Base-by-base conservation (phyloP, 1,284 basidiomycete species). In the Ustilago bromivora region DNA sequence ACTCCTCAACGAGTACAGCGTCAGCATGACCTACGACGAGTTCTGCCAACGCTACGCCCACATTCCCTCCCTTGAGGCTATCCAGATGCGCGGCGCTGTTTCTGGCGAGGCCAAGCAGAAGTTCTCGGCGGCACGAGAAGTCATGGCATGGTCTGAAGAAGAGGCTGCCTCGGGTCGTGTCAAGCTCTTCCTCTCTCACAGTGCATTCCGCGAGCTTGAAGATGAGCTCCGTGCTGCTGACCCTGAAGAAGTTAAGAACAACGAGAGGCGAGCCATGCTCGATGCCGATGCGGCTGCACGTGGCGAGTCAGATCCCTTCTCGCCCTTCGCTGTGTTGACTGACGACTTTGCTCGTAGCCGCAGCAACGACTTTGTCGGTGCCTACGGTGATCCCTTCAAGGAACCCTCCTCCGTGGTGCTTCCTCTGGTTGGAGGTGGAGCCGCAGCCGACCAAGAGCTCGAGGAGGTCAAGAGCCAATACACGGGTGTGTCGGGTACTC, bases 141-240 rank as follows among this genome's bases (percentile, higher is more conserved):
- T 91, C 2, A 88, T 94, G 89, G 89, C 61, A 79, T 95, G 86
- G 88, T 88, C 64, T 19, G 93, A 95, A 60, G 87, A 87, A 7
- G 94, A 97, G 83, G 88, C 96, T 67, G 93, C 92, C 3, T 85
- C 94, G 9, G 95, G 96, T 0, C 89, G 91, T 13, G 66, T 82
- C 62, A 86, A 98, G 94, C 92, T 96, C 36, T 99, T 96, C 89
- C 88, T 99, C 9, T 93, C 92, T 0, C 94, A 98, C 83, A 80
- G 82, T 0, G 93, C 94, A 0, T 98, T 98, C 90, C 94, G 95
- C 76, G 89, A 90, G 15, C 90, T 99, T 31, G 97, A 98, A 84
- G 94, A 99, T 83, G 90, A 91, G 15, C 88, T 98, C 12, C 91
- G 95, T 9, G 89, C 91, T 0, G 75, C 63, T 17, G 84, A 86